Evolutionary conservation across 1,139 yeast species (phyloP), one percentile per base, ranked within the genome.

Genomic region (Blastobotrys petasosporus): DNA sequence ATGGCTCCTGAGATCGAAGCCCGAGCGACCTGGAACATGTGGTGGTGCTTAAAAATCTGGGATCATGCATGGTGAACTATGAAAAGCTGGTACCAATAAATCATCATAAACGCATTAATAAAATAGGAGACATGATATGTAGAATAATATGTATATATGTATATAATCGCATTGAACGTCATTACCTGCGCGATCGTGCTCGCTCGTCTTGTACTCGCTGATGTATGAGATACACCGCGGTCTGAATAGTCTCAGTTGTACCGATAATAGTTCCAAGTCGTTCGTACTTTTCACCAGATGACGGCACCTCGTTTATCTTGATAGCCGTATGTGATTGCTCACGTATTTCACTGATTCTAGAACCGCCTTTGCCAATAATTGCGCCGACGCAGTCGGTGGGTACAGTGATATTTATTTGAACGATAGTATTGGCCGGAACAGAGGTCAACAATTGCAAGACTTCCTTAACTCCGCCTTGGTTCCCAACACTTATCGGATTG

Each of bases 341-440:
- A 57, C 94, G 74, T 42, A 86, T 82, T 48, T 88, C 94, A 61
- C 82, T 87, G 56, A 86, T 84, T 63, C 92, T 75, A 16, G 82
- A 70, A 34, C 95, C 95, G 54, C 79, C 79, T 58, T 82, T 83
- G 51, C 95, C 95, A 56, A 86, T 84, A 46, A 86, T 72, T 30
- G 94, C 87, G 30, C 95, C 95, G 42, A 86, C 92, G 63, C 79
- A 78, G 46, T 80, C 85, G 59, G 80, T 80, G 35, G 94, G 87
- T 62, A 85, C 81, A 17, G 71, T 67, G 16, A 80, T 69, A n/a
- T 63, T 63, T 46, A 68, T 57, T 4, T 54, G 49, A 32, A 56
- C 34, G 32, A 38, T 47, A 35, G 51, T 52, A 10, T 64, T 67
- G 2, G 61, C 64, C 1, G 51, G 50, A 5, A 53, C 55, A 29